Evolutionary conservation across 2,329 filamentous ascomycete genomes (phyloP).

Genomic region (Trichoderma semiorbis): DNA sequence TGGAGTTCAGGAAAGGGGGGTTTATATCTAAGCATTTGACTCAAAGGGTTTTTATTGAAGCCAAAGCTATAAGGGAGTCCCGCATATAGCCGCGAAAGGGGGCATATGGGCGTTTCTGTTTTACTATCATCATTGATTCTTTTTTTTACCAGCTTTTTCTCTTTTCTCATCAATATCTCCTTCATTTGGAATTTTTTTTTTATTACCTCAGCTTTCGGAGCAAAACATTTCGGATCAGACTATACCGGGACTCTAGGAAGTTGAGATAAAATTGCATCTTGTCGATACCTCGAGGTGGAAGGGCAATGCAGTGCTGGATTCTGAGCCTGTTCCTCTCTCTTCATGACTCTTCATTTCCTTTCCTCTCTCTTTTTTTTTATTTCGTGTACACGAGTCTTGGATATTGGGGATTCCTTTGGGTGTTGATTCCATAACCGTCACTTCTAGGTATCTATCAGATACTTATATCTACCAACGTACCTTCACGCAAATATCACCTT

Average conservation of each 20-base stretch:
- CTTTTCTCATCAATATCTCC: not conserved
- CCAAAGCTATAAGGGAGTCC: slow-evolving; percentile 5
- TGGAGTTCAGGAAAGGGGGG: slow-evolving; percentile 16
- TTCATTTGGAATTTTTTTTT: not conserved
- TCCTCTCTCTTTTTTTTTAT: not conserved
- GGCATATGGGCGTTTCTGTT: slow-evolving; percentile 17
- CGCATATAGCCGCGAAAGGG: slow-evolving; percentile 14
- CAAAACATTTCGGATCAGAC: not conserved
- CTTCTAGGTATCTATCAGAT: not conserved
- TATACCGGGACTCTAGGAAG: not conserved
- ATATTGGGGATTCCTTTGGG: not conserved
- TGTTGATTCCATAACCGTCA: not conserved
- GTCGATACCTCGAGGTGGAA: not conserved
- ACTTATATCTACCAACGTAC: not conserved
- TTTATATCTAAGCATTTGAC: slow-evolving; percentile 13
- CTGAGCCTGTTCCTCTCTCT: slow-evolving; percentile 12
- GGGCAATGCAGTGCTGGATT: slow-evolving; percentile 11
- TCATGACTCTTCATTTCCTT: not conserved
- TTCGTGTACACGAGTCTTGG: slow-evolving; percentile 2
- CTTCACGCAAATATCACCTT: not conserved
- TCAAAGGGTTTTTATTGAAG: slow-evolving; percentile 10
- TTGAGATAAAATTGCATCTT: not conserved
- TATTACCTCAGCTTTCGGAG: not conserved
- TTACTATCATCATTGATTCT: not conserved
- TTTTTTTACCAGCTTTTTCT: not conserved